A percentile compares a stretch with the other conserved stretches of the same genome.
phyloP scores from a whole-genome alignment of 495 filamentous ascomycete genomes.

The Aspergillus haitiensis region DNA sequence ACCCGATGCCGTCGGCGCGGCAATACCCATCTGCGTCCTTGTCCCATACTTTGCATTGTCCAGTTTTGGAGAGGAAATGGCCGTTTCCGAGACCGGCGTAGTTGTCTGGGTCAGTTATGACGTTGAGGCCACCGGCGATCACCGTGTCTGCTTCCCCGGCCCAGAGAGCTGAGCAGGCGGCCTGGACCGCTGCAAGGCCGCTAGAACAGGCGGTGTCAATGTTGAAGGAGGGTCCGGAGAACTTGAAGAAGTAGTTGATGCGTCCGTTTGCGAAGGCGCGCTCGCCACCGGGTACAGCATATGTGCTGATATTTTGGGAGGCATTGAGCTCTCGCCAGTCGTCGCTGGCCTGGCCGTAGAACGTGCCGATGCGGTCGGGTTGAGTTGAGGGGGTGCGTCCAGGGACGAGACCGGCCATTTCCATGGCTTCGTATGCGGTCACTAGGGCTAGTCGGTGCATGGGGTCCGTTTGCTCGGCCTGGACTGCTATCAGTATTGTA shows the following conservation, averaged over 20 bases:
- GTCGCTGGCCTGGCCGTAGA: slow-evolving; percentile 36
- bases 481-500: slow-evolving; percentile 8
- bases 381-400: slow-evolving; percentile 27
- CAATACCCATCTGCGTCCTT: slow-evolving; percentile 72
- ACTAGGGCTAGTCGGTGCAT: slow-evolving; percentile 33
- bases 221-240: slow-evolving; percentile 68
- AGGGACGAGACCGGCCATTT: slow-evolving; percentile 32
- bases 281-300: slow-evolving; percentile 28
- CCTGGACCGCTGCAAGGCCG: slow-evolving; percentile 49
- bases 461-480: slow-evolving; percentile 34
- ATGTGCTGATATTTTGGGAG: slow-evolving; percentile 29
- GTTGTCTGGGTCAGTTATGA: slow-evolving; percentile 67
- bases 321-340: slow-evolving; percentile 34
- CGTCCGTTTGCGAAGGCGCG: slow-evolving; percentile 36
- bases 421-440: slow-evolving; percentile 42
- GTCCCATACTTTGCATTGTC: slow-evolving; percentile 68
- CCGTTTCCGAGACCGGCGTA: slow-evolving; percentile 67
- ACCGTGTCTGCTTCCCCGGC: slow-evolving; percentile 69
- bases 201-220: slow-evolving; percentile 80
- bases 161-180: slow-evolving; percentile 64
- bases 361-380: slow-evolving; percentile 32
- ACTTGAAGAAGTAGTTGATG: slow-evolving; percentile 70
- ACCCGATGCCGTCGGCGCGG: slow-evolving; percentile 51
- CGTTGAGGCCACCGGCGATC: slow-evolving; percentile 68
- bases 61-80: slow-evolving; percentile 66